Percentiles rank a stretch among this genome's conserved stretches.
Conservation (phyloP, 495 filamentous ascomycete species). For the Geoglossum glabrum region DNA sequence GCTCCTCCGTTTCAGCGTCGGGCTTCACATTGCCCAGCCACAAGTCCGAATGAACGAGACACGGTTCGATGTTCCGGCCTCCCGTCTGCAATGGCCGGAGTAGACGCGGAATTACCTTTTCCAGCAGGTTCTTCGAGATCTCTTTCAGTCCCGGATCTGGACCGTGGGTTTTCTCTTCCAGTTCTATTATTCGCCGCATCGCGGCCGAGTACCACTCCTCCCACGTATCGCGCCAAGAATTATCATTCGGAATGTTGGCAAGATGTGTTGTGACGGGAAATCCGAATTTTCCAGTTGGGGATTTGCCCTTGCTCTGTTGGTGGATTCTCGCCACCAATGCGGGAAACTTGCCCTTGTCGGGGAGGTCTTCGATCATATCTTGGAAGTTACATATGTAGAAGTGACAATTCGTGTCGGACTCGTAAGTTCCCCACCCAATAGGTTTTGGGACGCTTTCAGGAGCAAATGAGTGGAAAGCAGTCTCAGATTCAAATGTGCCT, state of each 20-base stretch:
- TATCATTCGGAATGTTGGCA: background rate
- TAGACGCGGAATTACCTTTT: constrained; percentile 16
- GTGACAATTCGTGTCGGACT: background rate
- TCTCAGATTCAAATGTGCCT: background rate
- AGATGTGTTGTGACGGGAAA: background rate
- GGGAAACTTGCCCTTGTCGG: background rate
- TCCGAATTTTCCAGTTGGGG: background rate
- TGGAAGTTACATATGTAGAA: background rate
- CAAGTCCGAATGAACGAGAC: constrained; percentile 20
- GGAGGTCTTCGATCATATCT: background rate
- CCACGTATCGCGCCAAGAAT: background rate
- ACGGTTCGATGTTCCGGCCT: constrained; percentile 14
- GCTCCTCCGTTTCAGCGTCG: constrained; percentile 6
- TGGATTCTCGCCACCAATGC: background rate
- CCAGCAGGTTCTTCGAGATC: constrained; percentile 6
- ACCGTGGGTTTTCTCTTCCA: constrained; percentile 12
- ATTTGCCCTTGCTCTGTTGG: background rate
- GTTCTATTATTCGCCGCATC: constrained; percentile 1
- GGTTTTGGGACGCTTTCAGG: background rate
- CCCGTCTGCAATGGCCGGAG: constrained; percentile 13
- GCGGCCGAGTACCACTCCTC: constrained; percentile 3
- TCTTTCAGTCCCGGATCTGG: constrained; percentile 7
- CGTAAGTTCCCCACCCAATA: background rate
- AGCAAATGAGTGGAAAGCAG: background rate
- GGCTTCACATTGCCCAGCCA: constrained; percentile 18